Conservation (phyloP, 306 rosid species). For the Medicago arabica region DNA sequence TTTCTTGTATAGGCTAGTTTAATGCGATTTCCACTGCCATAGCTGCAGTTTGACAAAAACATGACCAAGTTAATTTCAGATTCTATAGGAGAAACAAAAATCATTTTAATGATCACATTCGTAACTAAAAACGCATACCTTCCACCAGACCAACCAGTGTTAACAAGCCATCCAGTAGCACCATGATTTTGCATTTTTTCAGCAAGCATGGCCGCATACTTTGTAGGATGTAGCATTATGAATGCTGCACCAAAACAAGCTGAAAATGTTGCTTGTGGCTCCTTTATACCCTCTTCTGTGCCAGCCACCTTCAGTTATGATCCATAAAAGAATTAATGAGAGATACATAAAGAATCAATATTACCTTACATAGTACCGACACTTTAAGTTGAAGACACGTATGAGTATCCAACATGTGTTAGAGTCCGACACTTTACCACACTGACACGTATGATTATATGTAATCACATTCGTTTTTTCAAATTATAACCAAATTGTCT, state of each 20-base stretch:
- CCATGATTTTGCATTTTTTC: slow-evolving; percentile 91
- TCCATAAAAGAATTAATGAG: background rate
- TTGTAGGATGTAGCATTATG: slow-evolving; percentile 88
- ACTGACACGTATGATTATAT: background rate
- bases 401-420: background rate
- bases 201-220: slow-evolving; percentile 86
- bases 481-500: background rate
- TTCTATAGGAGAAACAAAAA: background rate
- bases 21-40: slow-evolving; percentile 75
- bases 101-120: background rate
- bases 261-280: slow-evolving; percentile 92
- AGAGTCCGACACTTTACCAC: background rate
- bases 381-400: background rate
- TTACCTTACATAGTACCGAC: background rate
- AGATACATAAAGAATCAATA: background rate
- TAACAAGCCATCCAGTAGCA: slow-evolving; percentile 90
- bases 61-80: background rate
- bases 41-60: slow-evolving; percentile 52
- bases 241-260: slow-evolving; percentile 98
- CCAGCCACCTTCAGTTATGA: slow-evolving; percentile 72
- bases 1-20: slow-evolving; percentile 77
- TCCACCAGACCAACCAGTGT: slow-evolving; percentile 96
- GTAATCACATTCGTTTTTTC: background rate
- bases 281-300: slow-evolving; percentile 86
- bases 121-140: slow-evolving; percentile 51